A percentile compares a stretch with the other conserved stretches of the same genome.
These are phyloP conservation scores for Bertia moriformis DNA, from an alignment of 2,329 filamentous ascomycete genomes.

Conservation along the genomic window DNA sequence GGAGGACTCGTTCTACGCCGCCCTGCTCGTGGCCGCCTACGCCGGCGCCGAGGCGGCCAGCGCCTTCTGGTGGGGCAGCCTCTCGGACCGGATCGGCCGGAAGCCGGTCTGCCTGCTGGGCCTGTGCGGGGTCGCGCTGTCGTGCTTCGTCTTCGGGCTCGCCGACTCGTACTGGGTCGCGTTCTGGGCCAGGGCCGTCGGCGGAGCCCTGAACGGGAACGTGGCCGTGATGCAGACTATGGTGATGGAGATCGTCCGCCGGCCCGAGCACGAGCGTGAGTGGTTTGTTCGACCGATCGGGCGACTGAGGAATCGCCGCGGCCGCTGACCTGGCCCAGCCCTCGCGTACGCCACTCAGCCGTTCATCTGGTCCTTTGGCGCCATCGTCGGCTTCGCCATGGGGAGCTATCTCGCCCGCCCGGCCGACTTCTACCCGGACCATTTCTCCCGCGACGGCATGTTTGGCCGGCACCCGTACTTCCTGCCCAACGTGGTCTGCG, in stretches of 20 bases:
- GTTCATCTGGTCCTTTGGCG: constrained; percentile 20
- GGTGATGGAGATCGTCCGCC: constrained; percentile 25
- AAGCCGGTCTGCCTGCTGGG: constrained; percentile 19
- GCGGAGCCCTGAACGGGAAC: constrained; percentile 22
- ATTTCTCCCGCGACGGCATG: constrained; percentile 20
- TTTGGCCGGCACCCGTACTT: constrained; percentile 56
- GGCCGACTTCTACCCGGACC: constrained; percentile 15
- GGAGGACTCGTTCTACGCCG: not conserved
- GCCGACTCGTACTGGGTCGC: constrained; percentile 25
- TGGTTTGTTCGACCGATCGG: too few species aligned
- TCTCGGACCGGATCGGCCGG: constrained; percentile 14
- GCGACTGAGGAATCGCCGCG: too few species aligned
- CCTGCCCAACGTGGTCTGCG: constrained; percentile 52
- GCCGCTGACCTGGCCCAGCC: too few species aligned
- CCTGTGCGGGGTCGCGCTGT: constrained; percentile 19
- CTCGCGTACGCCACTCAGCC: constrained; percentile 18
- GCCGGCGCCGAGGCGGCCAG: not conserved
- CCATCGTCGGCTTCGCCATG: constrained; percentile 20
- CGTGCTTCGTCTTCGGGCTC: constrained; percentile 24
- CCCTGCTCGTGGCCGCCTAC: not conserved
- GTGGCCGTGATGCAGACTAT: constrained; percentile 23
- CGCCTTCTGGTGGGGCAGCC: not conserved
- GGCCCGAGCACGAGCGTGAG: constrained; percentile 23
- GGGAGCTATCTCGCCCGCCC: constrained; percentile 20
- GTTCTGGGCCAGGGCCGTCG: constrained; percentile 21